These are phyloP conservation scores for Xanthoconium separans DNA, from an alignment of 1,284 basidiomycete genomes.

Conservation along the genomic window DNA sequence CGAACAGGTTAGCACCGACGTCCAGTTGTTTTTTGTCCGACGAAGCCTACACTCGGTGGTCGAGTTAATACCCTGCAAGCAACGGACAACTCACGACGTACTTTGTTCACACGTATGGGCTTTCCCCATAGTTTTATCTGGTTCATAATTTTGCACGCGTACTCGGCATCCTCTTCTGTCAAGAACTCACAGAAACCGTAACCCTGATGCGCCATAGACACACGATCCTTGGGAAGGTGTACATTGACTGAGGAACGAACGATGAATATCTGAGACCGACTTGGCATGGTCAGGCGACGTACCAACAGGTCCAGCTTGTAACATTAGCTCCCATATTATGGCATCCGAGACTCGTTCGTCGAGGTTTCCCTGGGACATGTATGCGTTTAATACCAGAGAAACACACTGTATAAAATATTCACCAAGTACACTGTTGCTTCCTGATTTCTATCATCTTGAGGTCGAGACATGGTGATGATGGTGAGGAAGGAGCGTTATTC, in stretches of 20 bases:
- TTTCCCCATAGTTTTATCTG: constrained; percentile 99
- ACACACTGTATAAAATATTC: constrained; percentile 24
- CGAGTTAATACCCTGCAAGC: not conserved
- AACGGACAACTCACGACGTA: not conserved
- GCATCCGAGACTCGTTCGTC: constrained; percentile 95
- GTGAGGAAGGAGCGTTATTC: not conserved
- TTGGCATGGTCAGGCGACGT: constrained; percentile 33
- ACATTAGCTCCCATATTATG: constrained; percentile 97
- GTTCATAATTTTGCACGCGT: constrained; percentile 99
- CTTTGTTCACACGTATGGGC: constrained; percentile 78
- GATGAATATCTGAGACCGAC: constrained; percentile 4
- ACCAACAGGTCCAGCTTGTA: constrained; percentile 98
- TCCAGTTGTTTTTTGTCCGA: constrained; percentile 88
- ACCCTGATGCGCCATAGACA: constrained; percentile 97
- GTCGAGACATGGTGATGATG: constrained; percentile 61
- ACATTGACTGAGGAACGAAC: constrained; percentile 73
- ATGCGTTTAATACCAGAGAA: not conserved
- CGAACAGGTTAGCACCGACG: constrained; percentile 96
- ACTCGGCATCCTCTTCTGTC: constrained; percentile 97
- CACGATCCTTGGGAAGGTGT: constrained; percentile 98
- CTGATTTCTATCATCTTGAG: constrained; percentile 91
- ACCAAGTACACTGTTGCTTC: constrained; percentile 95
- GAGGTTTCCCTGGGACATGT: constrained; percentile 88
- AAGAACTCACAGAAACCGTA: constrained; percentile 99
- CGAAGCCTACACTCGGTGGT: constrained; percentile 26